A percentile compares a stretch with the other conserved stretches of the same genome.
Evolutionary conservation across 2,329 filamentous ascomycete genomes (phyloP).

Genomic region (Paecilomyces sp.): DNA sequence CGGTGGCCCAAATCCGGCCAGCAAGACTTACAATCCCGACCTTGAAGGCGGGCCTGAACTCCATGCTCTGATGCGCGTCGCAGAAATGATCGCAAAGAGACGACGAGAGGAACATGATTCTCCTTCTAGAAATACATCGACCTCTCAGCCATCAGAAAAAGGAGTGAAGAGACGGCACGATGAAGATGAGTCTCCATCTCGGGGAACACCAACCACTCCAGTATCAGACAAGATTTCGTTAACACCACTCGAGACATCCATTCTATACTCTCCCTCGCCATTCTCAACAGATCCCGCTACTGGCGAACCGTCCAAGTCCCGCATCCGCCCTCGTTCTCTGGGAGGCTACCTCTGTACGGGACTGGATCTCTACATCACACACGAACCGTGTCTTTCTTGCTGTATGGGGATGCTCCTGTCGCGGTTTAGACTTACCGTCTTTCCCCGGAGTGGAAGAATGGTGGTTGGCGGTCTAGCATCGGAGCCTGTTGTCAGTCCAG

Average conservation of each 20-base stretch:
- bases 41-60: slow-evolving; percentile 36
- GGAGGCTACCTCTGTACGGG: slow-evolving; percentile 92
- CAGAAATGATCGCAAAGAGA: slow-evolving; percentile 35
- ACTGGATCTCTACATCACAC: slow-evolving; percentile 86
- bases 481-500: slow-evolving; percentile 42
- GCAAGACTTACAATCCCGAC: slow-evolving; percentile 21
- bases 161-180: slow-evolving; percentile 36
- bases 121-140: neutral
- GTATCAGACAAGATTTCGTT: slow-evolving; percentile 24
- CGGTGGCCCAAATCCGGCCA: slow-evolving; percentile 16
- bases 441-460: slow-evolving; percentile 59
- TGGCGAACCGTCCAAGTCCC: slow-evolving; percentile 41
- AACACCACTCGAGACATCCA: slow-evolving; percentile 30
- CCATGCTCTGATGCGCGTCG: slow-evolving; percentile 40
- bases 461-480: slow-evolving; percentile 76
- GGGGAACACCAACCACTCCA: neutral
- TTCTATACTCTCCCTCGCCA: slow-evolving; percentile 34
- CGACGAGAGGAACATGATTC: slow-evolving; percentile 22
- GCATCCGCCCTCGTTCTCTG: slow-evolving; percentile 62
- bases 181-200: slow-evolving; percentile 7
- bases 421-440: slow-evolving; percentile 78
- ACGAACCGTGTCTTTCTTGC: slow-evolving; percentile 95
- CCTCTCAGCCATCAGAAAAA: neutral
- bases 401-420: slow-evolving; percentile 95
- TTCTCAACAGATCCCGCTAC: neutral